These are phyloP conservation scores for Atkinsonella texensis DNA, from an alignment of 2,329 filamentous ascomycete genomes.

Conservation along the genomic window DNA sequence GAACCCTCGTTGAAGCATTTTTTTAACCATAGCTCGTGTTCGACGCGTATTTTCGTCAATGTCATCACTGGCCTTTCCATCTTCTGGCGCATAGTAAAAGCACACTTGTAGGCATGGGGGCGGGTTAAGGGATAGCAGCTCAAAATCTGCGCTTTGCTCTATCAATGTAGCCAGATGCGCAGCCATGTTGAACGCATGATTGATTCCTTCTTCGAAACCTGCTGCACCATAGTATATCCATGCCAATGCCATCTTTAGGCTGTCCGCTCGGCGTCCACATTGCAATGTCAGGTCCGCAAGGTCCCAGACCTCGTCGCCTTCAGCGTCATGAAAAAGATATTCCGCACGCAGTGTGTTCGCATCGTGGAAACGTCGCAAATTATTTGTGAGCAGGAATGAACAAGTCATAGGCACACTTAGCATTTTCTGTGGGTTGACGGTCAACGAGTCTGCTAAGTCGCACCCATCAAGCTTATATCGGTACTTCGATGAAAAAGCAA, in stretches of 20 bases:
- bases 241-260: conserved; percentile 71
- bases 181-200: conserved; percentile 61
- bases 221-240: conserved; percentile 79
- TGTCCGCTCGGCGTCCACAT: conserved; percentile 76
- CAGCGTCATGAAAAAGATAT: conserved; percentile 63
- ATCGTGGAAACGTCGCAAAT: conserved; percentile 62
- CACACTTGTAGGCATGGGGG: conserved; percentile 87
- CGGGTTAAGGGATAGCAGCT: conserved; percentile 61
- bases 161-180: conserved; percentile 52
- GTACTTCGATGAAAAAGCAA: conserved; percentile 60
- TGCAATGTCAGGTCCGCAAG: conserved; percentile 85
- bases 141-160: conserved; percentile 43
- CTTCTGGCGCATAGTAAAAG: conserved; percentile 63
- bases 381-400: conserved; percentile 70
- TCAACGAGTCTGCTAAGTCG: conserved; percentile 65
- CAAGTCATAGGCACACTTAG: conserved; percentile 82
- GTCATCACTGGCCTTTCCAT: conserved; percentile 31
- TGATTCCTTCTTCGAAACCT: conserved; percentile 58
- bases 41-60: conserved; percentile 33
- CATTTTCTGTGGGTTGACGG: conserved; percentile 96
- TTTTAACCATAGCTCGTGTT: conserved; percentile 35
- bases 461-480: conserved; percentile 53
- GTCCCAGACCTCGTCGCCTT: conserved; percentile 60
- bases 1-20: conserved; percentile 38
- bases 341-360: conserved; percentile 80